Percentiles rank a stretch among this genome's conserved stretches.
Evolutionary conservation across 306 rosid species (phyloP).

Genomic region (Vigna unguiculata): DNA sequence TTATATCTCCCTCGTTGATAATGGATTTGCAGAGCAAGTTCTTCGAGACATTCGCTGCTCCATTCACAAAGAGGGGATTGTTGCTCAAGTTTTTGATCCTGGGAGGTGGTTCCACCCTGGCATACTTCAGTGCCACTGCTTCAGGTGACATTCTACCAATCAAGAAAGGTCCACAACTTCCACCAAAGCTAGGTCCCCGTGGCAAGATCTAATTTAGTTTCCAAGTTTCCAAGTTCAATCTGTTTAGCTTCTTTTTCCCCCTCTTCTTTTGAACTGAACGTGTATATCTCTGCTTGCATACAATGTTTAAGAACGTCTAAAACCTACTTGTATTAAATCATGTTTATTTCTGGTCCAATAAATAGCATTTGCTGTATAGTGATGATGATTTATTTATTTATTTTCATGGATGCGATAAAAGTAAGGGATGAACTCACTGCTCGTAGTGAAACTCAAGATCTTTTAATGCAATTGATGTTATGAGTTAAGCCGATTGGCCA

Average conservation of each 20-base stretch:
- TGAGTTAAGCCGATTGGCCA: too few relatives aligned
- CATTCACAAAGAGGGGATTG: slow-evolving; percentile 76
- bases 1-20: neutral
- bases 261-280: slow-evolving; percentile 54
- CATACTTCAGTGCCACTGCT: slow-evolving; percentile 83
- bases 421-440: neutral
- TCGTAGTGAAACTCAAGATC: neutral
- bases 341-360: slow-evolving; percentile 42
- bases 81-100: too few relatives aligned
- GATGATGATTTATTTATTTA: neutral
- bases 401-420: neutral
- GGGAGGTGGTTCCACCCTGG: slow-evolving; percentile 71
- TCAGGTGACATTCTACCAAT: slow-evolving; percentile 87
- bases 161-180: slow-evolving; percentile 96
- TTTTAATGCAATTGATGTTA: neutral
- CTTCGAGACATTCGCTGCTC: slow-evolving; percentile 87
- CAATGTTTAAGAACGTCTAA: slow-evolving; percentile 52
- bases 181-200: slow-evolving; percentile 90
- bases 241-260: slow-evolving; percentile 26
- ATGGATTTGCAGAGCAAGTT: slow-evolving; percentile 73
- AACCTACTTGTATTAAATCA: slow-evolving; percentile 38
- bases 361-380: too few relatives aligned
- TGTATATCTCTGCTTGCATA: slow-evolving; percentile 41
- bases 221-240: too few relatives aligned
- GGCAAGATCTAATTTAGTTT: slow-evolving; percentile 64